Percentiles rank a stretch among this genome's conserved stretches.
Conservation (phyloP, 306 rosid species). For the Corylus avellana region DNA sequence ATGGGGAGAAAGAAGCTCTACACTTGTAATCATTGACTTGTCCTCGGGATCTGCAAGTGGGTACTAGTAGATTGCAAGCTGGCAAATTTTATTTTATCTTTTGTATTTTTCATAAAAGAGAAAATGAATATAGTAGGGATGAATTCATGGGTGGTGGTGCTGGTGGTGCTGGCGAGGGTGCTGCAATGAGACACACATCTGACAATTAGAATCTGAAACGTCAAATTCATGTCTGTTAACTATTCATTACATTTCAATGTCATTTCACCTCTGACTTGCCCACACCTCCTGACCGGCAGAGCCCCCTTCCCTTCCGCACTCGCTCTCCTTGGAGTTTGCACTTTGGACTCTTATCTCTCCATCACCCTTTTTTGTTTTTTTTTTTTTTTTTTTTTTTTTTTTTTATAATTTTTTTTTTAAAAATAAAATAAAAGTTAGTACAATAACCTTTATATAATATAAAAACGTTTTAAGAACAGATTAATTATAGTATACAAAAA, state of each 20-base stretch:
- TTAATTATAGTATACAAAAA: no score
- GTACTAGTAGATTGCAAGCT: constrained; percentile 5
- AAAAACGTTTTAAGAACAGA: no score
- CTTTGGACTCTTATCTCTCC: constrained; percentile 14
- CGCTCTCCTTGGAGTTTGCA: constrained; percentile 33
- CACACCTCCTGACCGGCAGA: constrained; percentile 20
- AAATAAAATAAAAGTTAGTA: no score
- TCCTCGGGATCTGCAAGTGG: constrained; percentile 28
- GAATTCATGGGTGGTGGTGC: not conserved
- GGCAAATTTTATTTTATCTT: not conserved
- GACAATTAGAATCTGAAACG: constrained; percentile 97
- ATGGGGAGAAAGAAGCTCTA: not conserved
- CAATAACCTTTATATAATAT: no score
- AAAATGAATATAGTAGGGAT: not conserved
- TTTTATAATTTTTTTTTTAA: no score
- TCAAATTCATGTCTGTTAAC: constrained; percentile 71
- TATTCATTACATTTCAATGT: constrained; percentile 64
- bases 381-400: no score
- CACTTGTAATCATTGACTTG: constrained; percentile 9
- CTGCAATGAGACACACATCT: constrained; percentile 31
- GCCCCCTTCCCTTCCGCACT: constrained; percentile 51
- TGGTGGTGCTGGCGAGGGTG: not conserved
- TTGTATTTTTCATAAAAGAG: not conserved
- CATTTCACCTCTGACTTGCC: constrained; percentile 58
- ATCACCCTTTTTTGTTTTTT: not conserved